phyloP scores from a whole-genome alignment of 805 yeast genomes.

The Yarrowia divulgata region DNA sequence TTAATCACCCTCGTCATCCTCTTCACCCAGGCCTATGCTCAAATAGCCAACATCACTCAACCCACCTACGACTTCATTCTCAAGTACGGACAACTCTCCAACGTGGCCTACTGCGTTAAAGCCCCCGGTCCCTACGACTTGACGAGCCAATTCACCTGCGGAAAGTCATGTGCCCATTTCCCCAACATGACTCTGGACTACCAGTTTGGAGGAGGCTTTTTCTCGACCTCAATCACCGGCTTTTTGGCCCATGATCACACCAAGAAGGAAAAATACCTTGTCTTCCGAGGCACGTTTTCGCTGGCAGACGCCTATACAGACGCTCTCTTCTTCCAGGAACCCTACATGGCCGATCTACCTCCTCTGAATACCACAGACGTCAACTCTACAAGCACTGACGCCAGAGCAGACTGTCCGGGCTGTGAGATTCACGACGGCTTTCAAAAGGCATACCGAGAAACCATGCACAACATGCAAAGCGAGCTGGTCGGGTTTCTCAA shows the following conservation, averaged over 20 bases:
- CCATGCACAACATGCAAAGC: slow-evolving; percentile 6
- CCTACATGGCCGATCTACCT: slow-evolving; percentile 12
- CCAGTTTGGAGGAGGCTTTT: slow-evolving; percentile 20
- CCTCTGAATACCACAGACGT: slow-evolving; percentile 6
- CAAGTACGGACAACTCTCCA: slow-evolving; percentile 24
- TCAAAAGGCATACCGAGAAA: slow-evolving; percentile 18
- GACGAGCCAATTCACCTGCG: slow-evolving; percentile 3
- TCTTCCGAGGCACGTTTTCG: slow-evolving; percentile 18
- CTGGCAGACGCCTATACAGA: slow-evolving; percentile 12
- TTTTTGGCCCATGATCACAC: slow-evolving; percentile 14
- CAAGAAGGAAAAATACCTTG: slow-evolving; percentile 16
- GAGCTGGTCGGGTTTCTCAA: neutral
- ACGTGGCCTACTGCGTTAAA: slow-evolving; percentile 10
- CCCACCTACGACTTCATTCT: slow-evolving; percentile 13
- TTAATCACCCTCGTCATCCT: neutral
- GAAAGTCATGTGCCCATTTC: neutral
- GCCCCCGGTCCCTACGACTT: slow-evolving; percentile 11
- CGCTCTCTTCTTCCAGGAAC: slow-evolving; percentile 2
- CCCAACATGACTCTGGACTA: slow-evolving; percentile 7
- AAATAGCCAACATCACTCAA: slow-evolving; percentile 10
- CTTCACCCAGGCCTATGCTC: neutral
- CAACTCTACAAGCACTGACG: neutral
- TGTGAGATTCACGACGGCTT: slow-evolving; percentile 24
- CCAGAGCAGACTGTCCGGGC: neutral
- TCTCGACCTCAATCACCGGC: slow-evolving; percentile 9